Conservation (phyloP, 495 filamentous ascomycete species). For the Penicillium canariense region DNA sequence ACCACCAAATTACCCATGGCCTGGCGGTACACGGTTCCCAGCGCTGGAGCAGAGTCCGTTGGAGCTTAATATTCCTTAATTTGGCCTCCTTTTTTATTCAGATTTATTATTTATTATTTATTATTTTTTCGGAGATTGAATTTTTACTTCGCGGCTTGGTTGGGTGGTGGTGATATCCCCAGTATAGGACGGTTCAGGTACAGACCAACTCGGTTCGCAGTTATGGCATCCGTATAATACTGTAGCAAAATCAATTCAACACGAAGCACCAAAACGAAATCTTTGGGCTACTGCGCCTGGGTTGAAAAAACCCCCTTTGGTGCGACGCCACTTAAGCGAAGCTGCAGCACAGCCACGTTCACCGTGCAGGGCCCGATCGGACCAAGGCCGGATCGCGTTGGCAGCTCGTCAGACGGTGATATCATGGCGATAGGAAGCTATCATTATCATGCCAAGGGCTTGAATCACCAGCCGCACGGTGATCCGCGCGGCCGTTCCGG, state of each 20-base stretch:
- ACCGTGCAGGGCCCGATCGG: conserved; percentile 8
- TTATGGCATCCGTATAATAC: no score
- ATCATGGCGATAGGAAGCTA: no score
- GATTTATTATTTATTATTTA: no score
- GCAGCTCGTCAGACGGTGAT: neutral
- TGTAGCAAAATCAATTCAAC: conserved; percentile 7
- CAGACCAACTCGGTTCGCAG: no score
- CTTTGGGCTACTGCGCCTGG: conserved; percentile 17
- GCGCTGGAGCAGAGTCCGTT: neutral
- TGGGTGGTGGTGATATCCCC: no score
- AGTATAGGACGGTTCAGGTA: no score
- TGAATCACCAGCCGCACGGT: no score
- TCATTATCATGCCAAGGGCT: no score
- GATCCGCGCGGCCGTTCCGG: no score
- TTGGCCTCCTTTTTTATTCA: neutral
- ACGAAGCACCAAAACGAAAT: neutral
- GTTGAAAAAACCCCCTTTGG: conserved; percentile 9
- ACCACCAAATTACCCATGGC: conserved; percentile 5
- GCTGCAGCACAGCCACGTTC: conserved; percentile 28
- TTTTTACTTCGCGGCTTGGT: no score
- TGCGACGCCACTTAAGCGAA: conserved; percentile 21
- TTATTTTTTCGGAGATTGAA: no score
- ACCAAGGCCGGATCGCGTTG: neutral
- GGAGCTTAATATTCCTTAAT: conserved; percentile 28
- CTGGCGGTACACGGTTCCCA: neutral